These are phyloP conservation scores for Aegilops longissima DNA, from an alignment of 176 grass and related monocot species.

Conservation along the genomic window DNA sequence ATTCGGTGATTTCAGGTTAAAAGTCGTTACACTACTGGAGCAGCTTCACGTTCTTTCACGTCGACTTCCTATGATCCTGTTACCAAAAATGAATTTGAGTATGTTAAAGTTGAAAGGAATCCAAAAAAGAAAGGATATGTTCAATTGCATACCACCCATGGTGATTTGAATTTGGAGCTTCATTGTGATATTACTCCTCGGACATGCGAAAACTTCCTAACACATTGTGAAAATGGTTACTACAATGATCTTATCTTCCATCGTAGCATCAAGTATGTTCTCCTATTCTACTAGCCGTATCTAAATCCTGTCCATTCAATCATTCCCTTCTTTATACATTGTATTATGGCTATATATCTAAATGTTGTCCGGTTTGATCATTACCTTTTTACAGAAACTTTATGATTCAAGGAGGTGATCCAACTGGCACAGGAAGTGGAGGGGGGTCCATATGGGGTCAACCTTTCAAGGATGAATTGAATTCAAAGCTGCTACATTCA, in stretches of 20 bases:
- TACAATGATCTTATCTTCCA: constrained; percentile 93
- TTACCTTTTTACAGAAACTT: constrained; percentile 62
- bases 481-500: constrained; percentile 92
- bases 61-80: constrained; percentile 94
- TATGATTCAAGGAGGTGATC: constrained; percentile 99
- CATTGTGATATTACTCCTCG: constrained; percentile 95
- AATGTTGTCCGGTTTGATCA: neutral
- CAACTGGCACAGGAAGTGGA: constrained; percentile 90
- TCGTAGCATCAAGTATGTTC: constrained; percentile 79
- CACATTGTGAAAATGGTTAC: constrained; percentile 96
- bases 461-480: constrained; percentile 96
- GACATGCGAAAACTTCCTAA: constrained; percentile 95
- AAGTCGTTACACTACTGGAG: constrained; percentile 89
- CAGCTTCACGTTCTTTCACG: constrained; percentile 93
- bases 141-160: constrained; percentile 93
- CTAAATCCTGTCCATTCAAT: neutral
- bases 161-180: constrained; percentile 93
- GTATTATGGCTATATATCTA: neutral
- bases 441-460: constrained; percentile 97
- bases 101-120: constrained; percentile 91
- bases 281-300: neutral
- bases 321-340: neutral
- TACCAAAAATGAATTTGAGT: constrained; percentile 87
- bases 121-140: constrained; percentile 98
- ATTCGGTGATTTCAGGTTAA: constrained; percentile 71